Evolutionary conservation across 306 rosid genomes (phyloP).

Genomic region (Vachellia collinsii): DNA sequence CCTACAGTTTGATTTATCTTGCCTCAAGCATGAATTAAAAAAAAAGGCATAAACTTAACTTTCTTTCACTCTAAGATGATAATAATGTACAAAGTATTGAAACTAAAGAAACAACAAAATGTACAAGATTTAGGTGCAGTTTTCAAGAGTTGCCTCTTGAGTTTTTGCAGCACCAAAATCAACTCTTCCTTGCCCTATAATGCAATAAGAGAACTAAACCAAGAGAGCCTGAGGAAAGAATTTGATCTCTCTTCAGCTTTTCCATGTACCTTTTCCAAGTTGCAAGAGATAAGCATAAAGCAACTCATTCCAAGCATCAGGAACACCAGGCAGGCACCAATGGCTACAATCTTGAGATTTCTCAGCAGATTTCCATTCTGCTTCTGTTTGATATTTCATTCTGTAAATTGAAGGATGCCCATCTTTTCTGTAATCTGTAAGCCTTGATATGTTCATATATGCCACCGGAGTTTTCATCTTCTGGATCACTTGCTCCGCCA

Average conservation of each 20-base stretch:
- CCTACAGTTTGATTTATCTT: too few relatives aligned
- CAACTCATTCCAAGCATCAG: conserved; percentile 61
- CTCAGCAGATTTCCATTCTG: conserved; percentile 40
- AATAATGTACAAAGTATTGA: conserved; percentile 32
- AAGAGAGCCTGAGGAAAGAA: not conserved
- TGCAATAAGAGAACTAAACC: conserved; percentile 10
- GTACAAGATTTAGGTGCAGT: not conserved
- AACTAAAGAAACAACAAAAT: not conserved
- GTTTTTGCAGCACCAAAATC: not conserved
- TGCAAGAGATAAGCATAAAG: conserved; percentile 49
- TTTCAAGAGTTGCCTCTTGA: not conserved
- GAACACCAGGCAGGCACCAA: conserved; percentile 78
- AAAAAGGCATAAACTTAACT: not conserved
- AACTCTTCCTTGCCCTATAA: not conserved
- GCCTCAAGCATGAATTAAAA: not conserved
- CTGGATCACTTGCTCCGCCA: conserved; percentile 53
- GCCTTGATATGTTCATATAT: conserved; percentile 83
- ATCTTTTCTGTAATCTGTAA: conserved; percentile 90
- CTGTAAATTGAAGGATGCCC: conserved; percentile 86
- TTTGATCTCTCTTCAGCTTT: conserved; percentile 31
- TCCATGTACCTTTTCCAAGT: conserved; percentile 46
- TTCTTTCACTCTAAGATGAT: not conserved
- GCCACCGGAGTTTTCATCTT: conserved; percentile 62
- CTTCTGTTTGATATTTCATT: conserved; percentile 51
- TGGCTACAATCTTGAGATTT: conserved; percentile 66